A percentile compares a stretch with the other conserved stretches of the same genome.
These are phyloP conservation scores for Fremontodendron californicum DNA, from an alignment of 345 rosid genomes.

Conservation along the genomic window DNA sequence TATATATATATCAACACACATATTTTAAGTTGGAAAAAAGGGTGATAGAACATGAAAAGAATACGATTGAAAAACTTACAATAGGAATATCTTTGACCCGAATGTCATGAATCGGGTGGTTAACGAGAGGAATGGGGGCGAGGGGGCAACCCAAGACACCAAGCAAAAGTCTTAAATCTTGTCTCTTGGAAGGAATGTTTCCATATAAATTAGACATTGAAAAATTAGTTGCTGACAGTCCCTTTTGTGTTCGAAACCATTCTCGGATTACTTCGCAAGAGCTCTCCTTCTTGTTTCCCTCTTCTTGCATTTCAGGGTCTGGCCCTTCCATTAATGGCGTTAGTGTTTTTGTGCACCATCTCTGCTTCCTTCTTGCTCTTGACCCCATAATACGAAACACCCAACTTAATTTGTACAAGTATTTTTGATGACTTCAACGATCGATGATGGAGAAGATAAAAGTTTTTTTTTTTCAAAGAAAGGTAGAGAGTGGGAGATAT, in stretches of 20 bases:
- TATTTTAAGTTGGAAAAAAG: not conserved
- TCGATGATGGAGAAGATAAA: no score
- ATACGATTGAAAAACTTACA: slow-evolving; percentile 36
- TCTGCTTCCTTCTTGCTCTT: slow-evolving; percentile 48
- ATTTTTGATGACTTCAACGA: no score
- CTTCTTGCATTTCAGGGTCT: slow-evolving; percentile 82
- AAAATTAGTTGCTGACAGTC: slow-evolving; percentile 27
- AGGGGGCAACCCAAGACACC: slow-evolving; percentile 91
- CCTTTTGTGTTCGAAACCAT: slow-evolving; percentile 87
- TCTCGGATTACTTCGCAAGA: slow-evolving; percentile 88
- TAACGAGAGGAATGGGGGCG: slow-evolving; percentile 70
- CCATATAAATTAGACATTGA: slow-evolving; percentile 31
- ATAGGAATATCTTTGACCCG: slow-evolving; percentile 64
- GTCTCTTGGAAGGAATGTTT: slow-evolving; percentile 44
- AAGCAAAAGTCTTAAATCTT: slow-evolving; percentile 75
- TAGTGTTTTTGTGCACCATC: slow-evolving; percentile 65
- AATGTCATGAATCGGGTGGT: slow-evolving; percentile 30
- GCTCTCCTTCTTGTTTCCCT: slow-evolving; percentile 62
- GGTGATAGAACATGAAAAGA: not conserved
- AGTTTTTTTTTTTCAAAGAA: not conserved
- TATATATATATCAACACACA: not conserved
- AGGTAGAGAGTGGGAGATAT: not conserved
- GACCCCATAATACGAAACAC: slow-evolving; percentile 29
- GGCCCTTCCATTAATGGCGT: slow-evolving; percentile 97
- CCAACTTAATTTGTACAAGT: no score